Base-by-base conservation (phyloP, 495 filamentous ascomycete genomes). In the Pseudoneurospora amorphoporcata region DNA sequence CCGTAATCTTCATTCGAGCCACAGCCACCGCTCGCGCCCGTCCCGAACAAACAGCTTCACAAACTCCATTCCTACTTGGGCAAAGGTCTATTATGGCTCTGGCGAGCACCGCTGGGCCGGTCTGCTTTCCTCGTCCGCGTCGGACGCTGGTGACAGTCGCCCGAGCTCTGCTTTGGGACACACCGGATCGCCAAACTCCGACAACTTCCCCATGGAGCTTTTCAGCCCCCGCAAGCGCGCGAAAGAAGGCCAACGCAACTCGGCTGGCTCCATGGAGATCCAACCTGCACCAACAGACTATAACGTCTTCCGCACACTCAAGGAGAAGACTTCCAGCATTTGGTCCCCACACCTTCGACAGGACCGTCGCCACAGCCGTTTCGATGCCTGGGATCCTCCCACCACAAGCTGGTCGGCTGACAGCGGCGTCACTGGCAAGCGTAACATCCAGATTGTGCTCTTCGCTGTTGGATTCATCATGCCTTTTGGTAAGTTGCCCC, bases 391-490 rank as follows among this genome's bases (percentile, higher is more conserved):
- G 90, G 86, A 87, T 69, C 88, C 92, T 19, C 92, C 92, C 4
- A 91, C 88, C 8, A 78, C 94, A 43, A 90, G 89, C 72, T 92
- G 88, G 82, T 85, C 83, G 29, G 82, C 86, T 73, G 81, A 89
- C 74, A 84, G 87, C 29, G 77, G 89, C 12, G 70, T 89, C 6
- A 84, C 91, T 76, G 91, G 89, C 47, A 88, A 88, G 65, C 85
- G 92, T 70, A 95, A 95, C 80, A 81, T 89, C 42, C 95, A 99
- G 81, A 88, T 98, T 17, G 82, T 95, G 76, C 82, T 94, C n/a
- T 99, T 99, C 80, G 90, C 90, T 71, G 29, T 94, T 70, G 95
- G 95, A 8, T 98, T 98, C 77, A 81, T 97, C 70, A 90, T 94
- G 76, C 95, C 95, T 17, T 83, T 95, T 69, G 88, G 91, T 92